phyloP scores from a whole-genome alignment of 1,284 basidiomycete species.

The Melampsora larici-populina region DNA sequence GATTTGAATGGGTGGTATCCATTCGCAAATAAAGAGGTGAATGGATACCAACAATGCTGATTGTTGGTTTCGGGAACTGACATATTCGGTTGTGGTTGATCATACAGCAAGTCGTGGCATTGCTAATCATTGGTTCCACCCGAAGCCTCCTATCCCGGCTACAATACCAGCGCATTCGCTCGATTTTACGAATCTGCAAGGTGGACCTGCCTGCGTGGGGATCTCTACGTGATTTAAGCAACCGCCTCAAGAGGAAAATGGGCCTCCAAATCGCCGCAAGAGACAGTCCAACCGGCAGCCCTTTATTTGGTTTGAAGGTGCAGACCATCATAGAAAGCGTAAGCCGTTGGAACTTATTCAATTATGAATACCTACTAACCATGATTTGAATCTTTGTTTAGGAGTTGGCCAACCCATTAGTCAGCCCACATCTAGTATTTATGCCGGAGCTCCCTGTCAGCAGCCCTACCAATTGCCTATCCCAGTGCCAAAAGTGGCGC shows the following conservation, averaged over 20 bases:
- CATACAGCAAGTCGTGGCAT: too few relatives aligned
- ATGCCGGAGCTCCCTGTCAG: background rate
- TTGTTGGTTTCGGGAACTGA: too few relatives aligned
- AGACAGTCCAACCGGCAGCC: background rate
- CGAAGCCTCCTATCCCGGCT: background rate
- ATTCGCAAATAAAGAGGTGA: too few relatives aligned
- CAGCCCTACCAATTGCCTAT: background rate
- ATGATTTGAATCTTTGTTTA: background rate
- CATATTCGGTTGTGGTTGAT: too few relatives aligned
- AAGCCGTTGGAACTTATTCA: too few relatives aligned
- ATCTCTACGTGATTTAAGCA: background rate
- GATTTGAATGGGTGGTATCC: too few relatives aligned
- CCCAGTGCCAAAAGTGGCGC: constrained; percentile 9
- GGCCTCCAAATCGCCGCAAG: background rate
- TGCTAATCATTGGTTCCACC: too few relatives aligned
- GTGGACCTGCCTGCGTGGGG: background rate
- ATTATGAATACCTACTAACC: too few relatives aligned
- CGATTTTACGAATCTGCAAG: background rate
- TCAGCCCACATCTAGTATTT: constrained; percentile 4
- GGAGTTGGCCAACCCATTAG: constrained; percentile 21
- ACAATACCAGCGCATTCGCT: background rate
- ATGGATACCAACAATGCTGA: too few relatives aligned
- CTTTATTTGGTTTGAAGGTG: background rate
- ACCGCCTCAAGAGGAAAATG: background rate
- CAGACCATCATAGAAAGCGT: background rate